Percentiles rank a stretch among this genome's conserved stretches.
Conservation (phyloP, 345 rosid genomes). For the Arabidopsis suecica region DNA sequence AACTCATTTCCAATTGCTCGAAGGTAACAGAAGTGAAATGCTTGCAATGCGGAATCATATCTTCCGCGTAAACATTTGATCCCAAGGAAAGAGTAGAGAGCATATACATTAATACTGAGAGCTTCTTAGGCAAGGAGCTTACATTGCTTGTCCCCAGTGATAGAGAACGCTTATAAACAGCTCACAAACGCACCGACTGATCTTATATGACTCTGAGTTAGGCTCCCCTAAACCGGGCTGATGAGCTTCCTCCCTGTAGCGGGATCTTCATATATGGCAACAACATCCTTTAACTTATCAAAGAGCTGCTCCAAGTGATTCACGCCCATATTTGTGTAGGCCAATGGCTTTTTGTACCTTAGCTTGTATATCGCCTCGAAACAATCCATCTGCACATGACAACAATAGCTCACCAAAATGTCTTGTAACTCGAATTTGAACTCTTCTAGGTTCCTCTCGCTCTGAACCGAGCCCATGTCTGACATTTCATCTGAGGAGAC, state of each 20-base stretch:
- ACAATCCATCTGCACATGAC: constrained; percentile 67
- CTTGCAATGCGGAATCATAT: constrained; percentile 2
- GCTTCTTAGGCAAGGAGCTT: constrained; percentile 20
- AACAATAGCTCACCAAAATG: constrained; percentile 84
- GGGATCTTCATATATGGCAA: constrained; percentile 67
- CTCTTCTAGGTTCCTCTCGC: constrained; percentile 55
- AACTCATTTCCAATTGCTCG: neutral
- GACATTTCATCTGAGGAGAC: constrained; percentile 75
- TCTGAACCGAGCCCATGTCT: constrained; percentile 43
- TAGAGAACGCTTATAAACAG: neutral
- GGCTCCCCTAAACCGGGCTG: constrained; percentile 30
- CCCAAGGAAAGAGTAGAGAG: constrained; percentile 7
- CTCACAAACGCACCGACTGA: constrained; percentile 13
- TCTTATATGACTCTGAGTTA: neutral
- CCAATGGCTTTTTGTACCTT: constrained; percentile 74
- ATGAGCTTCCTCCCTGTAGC: constrained; percentile 63
- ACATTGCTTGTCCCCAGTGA: neutral
- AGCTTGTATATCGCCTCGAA: constrained; percentile 85
- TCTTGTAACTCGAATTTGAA: constrained; percentile 87
- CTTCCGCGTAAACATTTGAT: neutral
- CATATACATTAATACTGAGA: constrained; percentile 32
- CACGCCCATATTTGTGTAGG: constrained; percentile 62
- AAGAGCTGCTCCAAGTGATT: constrained; percentile 79
- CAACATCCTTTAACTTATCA: constrained; percentile 69
- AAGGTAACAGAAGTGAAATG: constrained; percentile 2